These are phyloP conservation scores for Pichia sorboxylosa DNA, from an alignment of 1,139 yeast genomes.

Conservation along the genomic window DNA sequence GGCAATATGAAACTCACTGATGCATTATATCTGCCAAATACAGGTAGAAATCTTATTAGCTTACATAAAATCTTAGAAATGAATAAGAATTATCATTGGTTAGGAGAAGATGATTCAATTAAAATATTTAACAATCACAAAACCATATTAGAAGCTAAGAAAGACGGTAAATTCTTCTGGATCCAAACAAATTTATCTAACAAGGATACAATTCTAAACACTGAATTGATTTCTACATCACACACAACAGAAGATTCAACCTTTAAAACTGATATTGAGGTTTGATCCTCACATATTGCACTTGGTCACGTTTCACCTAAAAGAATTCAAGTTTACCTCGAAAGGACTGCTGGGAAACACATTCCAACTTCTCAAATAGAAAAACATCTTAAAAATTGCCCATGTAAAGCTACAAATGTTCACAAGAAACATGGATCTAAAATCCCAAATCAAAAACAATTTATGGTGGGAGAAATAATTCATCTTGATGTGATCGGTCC, in stretches of 20 bases:
- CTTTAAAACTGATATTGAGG: neutral
- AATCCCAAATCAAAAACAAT: neutral
- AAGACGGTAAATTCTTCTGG: constrained; percentile 1
- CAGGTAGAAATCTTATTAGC: constrained; percentile 1
- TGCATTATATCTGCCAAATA: constrained; percentile 1
- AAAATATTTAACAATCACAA: no score
- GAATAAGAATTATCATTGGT: neutral
- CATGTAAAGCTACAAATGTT: neutral
- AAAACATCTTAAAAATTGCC: constrained; percentile 1
- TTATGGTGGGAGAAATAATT: neutral
- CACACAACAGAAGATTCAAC: neutral
- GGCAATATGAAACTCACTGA: neutral
- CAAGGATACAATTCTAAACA: neutral
- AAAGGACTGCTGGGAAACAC: neutral
- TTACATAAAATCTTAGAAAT: constrained; percentile 1
- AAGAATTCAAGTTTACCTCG: neutral
- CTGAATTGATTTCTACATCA: no score
- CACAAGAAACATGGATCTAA: constrained; percentile 1
- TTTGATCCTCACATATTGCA: constrained; percentile 1
- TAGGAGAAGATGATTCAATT: no score
- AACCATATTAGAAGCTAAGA: no score
- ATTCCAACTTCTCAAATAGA: neutral
- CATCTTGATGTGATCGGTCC: constrained; percentile 4
- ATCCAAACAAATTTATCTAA: neutral
- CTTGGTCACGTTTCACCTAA: constrained; percentile 2